Conservation (phyloP, 306 rosid genomes). For the Psophocarpus tetragonolobus region DNA sequence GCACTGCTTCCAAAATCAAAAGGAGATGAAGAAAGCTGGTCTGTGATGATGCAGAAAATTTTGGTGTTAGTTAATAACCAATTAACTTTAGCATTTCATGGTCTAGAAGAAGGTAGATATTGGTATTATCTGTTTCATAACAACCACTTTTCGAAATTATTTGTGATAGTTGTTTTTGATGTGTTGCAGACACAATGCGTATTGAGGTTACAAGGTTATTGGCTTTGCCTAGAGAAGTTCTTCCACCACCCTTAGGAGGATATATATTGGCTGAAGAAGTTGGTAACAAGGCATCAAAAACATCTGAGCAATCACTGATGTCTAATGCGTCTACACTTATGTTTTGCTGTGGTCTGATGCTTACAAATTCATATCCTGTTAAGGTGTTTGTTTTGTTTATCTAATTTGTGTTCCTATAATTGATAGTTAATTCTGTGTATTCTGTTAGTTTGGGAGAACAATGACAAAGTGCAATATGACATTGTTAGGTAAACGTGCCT, state of each 20-base stretch:
- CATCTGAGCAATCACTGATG: constrained; percentile 46
- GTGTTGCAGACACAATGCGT: constrained; percentile 51
- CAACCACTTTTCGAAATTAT: constrained; percentile 19
- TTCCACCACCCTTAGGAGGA: constrained; percentile 69
- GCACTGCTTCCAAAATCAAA: constrained; percentile 83
- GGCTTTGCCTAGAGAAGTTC: constrained; percentile 61
- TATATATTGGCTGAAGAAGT: constrained; percentile 43
- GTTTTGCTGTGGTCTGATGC: constrained; percentile 69
- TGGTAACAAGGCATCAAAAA: constrained; percentile 41
- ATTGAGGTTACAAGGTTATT: constrained; percentile 52
- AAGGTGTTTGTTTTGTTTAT: constrained; percentile 56
- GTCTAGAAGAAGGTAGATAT: constrained; percentile 81
- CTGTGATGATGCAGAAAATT: constrained; percentile 66
- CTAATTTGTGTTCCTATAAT: constrained; percentile 10
- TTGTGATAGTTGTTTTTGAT: constrained; percentile 31
- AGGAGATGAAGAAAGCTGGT: constrained; percentile 92
- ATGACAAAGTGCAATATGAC: constrained; percentile 11
- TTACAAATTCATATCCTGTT: constrained; percentile 69
- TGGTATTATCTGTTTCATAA: constrained; percentile 9
- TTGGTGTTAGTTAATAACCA: constrained; percentile 61
- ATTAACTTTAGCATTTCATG: constrained; percentile 71
- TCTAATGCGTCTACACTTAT: constrained; percentile 62
- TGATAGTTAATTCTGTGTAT: not conserved
- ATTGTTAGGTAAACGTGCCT: constrained; percentile 72
- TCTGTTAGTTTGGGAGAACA: constrained; percentile 13